phyloP scores from a whole-genome alignment of 352 stramenopile species.

The Globisporangium orthogonon region DNA sequence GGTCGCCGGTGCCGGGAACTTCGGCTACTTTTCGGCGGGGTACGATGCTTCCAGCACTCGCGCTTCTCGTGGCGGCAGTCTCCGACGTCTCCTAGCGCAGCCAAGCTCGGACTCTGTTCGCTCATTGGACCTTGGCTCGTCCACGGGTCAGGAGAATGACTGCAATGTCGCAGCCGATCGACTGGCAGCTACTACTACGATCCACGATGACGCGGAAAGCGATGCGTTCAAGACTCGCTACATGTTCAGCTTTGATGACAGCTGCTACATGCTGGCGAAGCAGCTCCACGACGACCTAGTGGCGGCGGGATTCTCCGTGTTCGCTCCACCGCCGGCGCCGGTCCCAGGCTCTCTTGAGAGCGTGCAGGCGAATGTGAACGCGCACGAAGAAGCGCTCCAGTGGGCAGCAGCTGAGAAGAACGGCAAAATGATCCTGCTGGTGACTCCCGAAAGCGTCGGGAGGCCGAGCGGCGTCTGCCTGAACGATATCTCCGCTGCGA shows the following conservation, averaged over 20 bases:
- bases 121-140: constrained; percentile 7
- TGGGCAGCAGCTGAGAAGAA: constrained; percentile 54
- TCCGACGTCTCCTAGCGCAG: constrained; percentile 32
- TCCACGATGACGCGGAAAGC: background rate
- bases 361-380: constrained; percentile 5
- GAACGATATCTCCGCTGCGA: constrained; percentile 71
- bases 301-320: constrained; percentile 35
- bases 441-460: constrained; percentile 67
- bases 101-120: constrained; percentile 13
- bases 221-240: constrained; percentile 25
- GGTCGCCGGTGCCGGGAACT: constrained; percentile 49
- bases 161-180: background rate
- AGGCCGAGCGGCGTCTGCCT: constrained; percentile 53
- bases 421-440: constrained; percentile 61
- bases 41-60: constrained; percentile 15
- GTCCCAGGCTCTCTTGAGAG: constrained; percentile 1
- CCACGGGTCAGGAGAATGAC: background rate
- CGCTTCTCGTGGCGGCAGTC: constrained; percentile 27
- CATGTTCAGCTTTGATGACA: constrained; percentile 66
- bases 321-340: constrained; percentile 18
- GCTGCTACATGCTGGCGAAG: constrained; percentile 41
- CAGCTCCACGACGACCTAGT: constrained; percentile 50
- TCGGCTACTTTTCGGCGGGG: constrained; percentile 33
- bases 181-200: background rate
- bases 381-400: constrained; percentile 46